These are phyloP conservation scores for Corallochytrium limacisporum DNA, from an alignment of 78 protist species.

Conservation along the genomic window DNA sequence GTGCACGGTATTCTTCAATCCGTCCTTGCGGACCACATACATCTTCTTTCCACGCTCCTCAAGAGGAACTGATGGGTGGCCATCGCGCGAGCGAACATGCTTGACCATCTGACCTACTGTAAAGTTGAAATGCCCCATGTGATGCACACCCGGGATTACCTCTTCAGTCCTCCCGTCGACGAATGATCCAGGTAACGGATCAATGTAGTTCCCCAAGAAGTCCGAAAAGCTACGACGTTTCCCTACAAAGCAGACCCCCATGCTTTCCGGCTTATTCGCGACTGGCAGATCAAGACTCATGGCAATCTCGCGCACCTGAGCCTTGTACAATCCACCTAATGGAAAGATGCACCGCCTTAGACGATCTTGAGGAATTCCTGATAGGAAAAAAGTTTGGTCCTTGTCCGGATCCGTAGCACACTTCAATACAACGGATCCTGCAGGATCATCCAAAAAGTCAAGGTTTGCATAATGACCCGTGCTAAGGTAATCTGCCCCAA, in stretches of 20 bases:
- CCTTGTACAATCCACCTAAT: constrained; percentile 26
- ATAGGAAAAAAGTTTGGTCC: constrained; percentile 64
- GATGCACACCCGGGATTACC: too few relatives aligned
- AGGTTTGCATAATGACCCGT: constrained; percentile 50
- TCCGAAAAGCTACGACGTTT: constrained; percentile 39
- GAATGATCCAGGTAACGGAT: too few relatives aligned
- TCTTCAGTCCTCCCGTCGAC: too few relatives aligned
- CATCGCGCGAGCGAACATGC: too few relatives aligned
- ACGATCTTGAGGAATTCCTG: constrained; percentile 14
- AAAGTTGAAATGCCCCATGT: too few relatives aligned
- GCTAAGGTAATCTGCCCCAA: constrained; percentile 36
- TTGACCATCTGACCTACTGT: too few relatives aligned
- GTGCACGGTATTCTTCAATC: too few relatives aligned
- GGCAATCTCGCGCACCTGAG: constrained; percentile 17
- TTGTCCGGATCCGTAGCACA: constrained; percentile 13
- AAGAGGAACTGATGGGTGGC: too few relatives aligned
- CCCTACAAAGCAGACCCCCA: constrained; percentile 71
- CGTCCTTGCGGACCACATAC: too few relatives aligned
- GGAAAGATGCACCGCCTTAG: constrained; percentile 39
- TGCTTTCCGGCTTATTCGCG: constrained; percentile 26
- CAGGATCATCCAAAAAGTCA: not conserved
- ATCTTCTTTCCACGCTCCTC: too few relatives aligned
- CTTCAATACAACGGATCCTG: not conserved
- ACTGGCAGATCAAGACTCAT: constrained; percentile 10
- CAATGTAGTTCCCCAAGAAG: constrained; percentile 31